Evolutionary conservation across 1,139 yeast species (phyloP).

Genomic region (Pichia sp.): DNA sequence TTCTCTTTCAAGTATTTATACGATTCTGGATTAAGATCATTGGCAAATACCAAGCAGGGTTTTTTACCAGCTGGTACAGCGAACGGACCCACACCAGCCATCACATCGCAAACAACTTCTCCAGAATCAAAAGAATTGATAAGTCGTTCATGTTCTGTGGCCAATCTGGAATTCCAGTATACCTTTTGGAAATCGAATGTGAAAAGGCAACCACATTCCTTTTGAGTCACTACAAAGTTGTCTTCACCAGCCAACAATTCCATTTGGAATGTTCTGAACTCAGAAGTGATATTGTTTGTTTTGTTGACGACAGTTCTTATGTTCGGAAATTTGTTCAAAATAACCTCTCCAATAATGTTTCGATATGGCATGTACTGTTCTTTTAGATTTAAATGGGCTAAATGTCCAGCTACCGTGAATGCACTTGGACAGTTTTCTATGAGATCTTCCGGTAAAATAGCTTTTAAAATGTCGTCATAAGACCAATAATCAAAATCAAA

Average conservation of each 20-base stretch:
- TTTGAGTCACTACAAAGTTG: slow-evolving; percentile 76
- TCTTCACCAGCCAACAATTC: slow-evolving; percentile 82
- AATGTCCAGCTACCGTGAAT: slow-evolving; percentile 90
- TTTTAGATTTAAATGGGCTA: slow-evolving; percentile 86
- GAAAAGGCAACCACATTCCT: slow-evolving; percentile 82
- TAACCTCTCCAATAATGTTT: slow-evolving; percentile 78
- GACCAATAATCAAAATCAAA: slow-evolving; percentile 81
- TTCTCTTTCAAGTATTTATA: slow-evolving; percentile 66
- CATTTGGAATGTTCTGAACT: slow-evolving; percentile 91
- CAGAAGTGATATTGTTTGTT: slow-evolving; percentile 78
- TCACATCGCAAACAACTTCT: slow-evolving; percentile 80
- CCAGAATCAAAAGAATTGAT: slow-evolving; percentile 60
- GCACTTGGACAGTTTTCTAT: slow-evolving; percentile 81
- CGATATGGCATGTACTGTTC: slow-evolving; percentile 85
- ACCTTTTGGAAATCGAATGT: slow-evolving; percentile 87
- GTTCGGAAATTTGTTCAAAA: slow-evolving; percentile 78
- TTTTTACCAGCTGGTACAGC: slow-evolving; percentile 94
- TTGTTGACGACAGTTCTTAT: slow-evolving; percentile 93
- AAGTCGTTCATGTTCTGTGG: slow-evolving; percentile 87
- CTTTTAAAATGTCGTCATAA: slow-evolving; percentile 74
- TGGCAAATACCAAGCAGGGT: slow-evolving; percentile 75
- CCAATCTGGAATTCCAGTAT: slow-evolving; percentile 95
- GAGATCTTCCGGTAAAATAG: slow-evolving; percentile 70
- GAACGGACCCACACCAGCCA: slow-evolving; percentile 99
- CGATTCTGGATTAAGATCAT: slow-evolving; percentile 89